phyloP scores from a whole-genome alignment of 2,329 filamentous ascomycete species.

The Paraconiothyrium brasiliense region DNA sequence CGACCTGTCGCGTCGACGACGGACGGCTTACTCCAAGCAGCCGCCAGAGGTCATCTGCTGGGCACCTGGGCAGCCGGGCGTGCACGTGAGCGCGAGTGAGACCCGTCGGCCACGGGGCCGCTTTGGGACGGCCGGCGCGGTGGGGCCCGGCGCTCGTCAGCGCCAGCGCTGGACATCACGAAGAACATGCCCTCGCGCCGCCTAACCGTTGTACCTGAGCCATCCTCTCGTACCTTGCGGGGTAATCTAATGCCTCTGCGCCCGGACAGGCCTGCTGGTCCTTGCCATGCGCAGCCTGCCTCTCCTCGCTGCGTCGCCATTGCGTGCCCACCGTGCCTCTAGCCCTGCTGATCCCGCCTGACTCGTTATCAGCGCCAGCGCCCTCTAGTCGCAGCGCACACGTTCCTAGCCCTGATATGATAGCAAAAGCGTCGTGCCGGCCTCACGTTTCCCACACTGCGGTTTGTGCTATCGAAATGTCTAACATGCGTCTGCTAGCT shows the following conservation, averaged over 20 bases:
- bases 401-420: conserved; percentile 1
- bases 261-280: not conserved
- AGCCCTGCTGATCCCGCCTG: conserved; percentile 9
- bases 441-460: conserved; percentile 2
- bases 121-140: conserved; percentile 1
- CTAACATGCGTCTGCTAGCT: not conserved
- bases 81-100: conserved; percentile 13
- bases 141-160: not conserved
- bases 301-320: not conserved
- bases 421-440: conserved; percentile 7
- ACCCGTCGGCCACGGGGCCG: conserved; percentile 6
- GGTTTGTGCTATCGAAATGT: not conserved
- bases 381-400: not conserved
- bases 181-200: conserved; percentile 1
- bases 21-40: not conserved
- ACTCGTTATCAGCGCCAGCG: conserved; percentile 11
- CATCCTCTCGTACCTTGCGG: conserved; percentile 11
- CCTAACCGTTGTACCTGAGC: conserved; percentile 12
- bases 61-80: not conserved
- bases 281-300: conserved; percentile 1
- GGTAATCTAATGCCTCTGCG: not conserved
- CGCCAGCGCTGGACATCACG: conserved; percentile 1
- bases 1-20: not conserved
- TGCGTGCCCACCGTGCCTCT: not conserved
- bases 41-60: not conserved